These are phyloP conservation scores for Lachnellula cervina DNA, from an alignment of 2,329 filamentous ascomycete species.

Conservation along the genomic window DNA sequence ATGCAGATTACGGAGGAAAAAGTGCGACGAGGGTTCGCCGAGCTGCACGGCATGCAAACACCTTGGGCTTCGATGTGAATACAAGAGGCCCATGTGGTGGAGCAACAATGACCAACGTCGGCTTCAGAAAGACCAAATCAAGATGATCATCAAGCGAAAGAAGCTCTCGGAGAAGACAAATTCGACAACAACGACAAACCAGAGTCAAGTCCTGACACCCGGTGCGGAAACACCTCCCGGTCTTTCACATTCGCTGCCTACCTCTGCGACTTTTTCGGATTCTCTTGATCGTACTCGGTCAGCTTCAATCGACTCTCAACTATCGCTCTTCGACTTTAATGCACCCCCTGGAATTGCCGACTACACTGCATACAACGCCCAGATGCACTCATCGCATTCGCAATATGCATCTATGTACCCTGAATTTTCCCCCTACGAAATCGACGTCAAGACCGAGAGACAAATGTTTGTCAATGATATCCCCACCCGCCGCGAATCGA, in stretches of 20 bases:
- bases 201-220: constrained; percentile 40
- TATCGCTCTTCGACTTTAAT: constrained; percentile 69
- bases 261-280: constrained; percentile 75
- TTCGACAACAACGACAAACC: constrained; percentile 34
- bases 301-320: constrained; percentile 75
- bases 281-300: constrained; percentile 68
- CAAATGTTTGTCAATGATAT: constrained; percentile 93
- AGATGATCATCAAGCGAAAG: constrained; percentile 94
- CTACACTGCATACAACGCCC: constrained; percentile 57
- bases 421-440: constrained; percentile 77
- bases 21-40: constrained; percentile 62
- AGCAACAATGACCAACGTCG: constrained; percentile 82
- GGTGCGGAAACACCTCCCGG: constrained; percentile 64
- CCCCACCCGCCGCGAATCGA: constrained; percentile 78
- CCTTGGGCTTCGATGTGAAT: constrained; percentile 85
- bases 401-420: constrained; percentile 42
- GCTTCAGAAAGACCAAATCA: constrained; percentile 90
- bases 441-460: constrained; percentile 92
- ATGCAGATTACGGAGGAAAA: constrained; percentile 62
- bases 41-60: constrained; percentile 60
- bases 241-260: constrained; percentile 75
- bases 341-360: constrained; percentile 49
- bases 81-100: constrained; percentile 97
- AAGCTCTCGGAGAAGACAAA: constrained; percentile 84
- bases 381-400: constrained; percentile 50